Base-by-base conservation (phyloP, 495 filamentous ascomycete genomes). In the Cercophora scortea region DNA sequence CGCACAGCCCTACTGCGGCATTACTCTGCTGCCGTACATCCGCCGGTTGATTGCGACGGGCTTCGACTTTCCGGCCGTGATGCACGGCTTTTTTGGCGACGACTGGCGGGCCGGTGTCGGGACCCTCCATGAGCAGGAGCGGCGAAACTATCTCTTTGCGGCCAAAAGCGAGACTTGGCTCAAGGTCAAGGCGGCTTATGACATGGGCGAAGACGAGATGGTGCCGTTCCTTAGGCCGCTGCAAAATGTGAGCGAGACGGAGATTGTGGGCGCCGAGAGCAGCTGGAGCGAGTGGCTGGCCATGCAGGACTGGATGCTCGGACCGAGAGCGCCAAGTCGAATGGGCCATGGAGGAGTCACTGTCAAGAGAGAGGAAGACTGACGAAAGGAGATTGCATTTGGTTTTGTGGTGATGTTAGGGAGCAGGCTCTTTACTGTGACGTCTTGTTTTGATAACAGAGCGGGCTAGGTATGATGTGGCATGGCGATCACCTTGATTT, bases 71-170 rank as follows among this genome's bases (percentile, higher is more conserved):
- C 87, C 87, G 0, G 85, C 83, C 1, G 81, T 97, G 5, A 71
- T 98, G 53, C 89, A 95, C 61, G 89, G 90, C 34, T 95, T 95
- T 73, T 98, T 98, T 61, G 93, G 93, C 7, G 88, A 96, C 55
- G 87, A 95, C 60, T 98, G 90, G 88, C 65, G 72, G 13, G 64
- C 73, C 8, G 93, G 93, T 3, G 74, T 97, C 35, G 87, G 88
- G 0, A 81, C 85, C 4, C 64, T 96, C 35, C 88, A 95, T 63
- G 89, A 96, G 62, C 83, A 86, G 60, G 93, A 98, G 66, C 79
- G 93, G 40, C 80, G 90, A 47, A 98, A 98, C 61, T 98, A 92
- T 62, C 77, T 98, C 19, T 96, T 96, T 61, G 89, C 90, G 0
- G 90, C 91, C 9, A 98, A 96, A 72, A 90, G 87, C 58, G 86